A percentile compares a stretch with the other conserved stretches of the same genome.
These are phyloP conservation scores for Torulaspora indica DNA, from an alignment of 805 yeast species.

Conservation along the genomic window DNA sequence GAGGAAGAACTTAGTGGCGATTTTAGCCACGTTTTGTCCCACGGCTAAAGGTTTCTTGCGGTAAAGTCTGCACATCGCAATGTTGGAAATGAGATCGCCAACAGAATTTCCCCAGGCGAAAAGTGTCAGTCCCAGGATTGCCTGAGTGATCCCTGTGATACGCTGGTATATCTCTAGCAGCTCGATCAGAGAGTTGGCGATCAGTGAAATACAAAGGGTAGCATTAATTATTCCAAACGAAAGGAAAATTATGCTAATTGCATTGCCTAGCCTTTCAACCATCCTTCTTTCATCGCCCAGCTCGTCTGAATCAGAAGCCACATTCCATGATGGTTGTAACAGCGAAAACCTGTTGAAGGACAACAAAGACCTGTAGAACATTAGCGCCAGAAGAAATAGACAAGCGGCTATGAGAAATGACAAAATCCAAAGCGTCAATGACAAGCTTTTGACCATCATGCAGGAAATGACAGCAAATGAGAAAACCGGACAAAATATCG, in stretches of 20 bases:
- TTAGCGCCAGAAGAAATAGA: slow-evolving; percentile 11
- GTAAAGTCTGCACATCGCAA: slow-evolving; percentile 66
- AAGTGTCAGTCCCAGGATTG: slow-evolving; percentile 82
- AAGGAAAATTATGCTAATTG: slow-evolving; percentile 16
- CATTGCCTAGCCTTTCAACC: slow-evolving; percentile 18
- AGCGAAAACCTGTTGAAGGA: slow-evolving; percentile 25
- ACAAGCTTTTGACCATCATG: slow-evolving; percentile 12
- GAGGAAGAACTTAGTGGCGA: slow-evolving; percentile 62
- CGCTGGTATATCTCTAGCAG: slow-evolving; percentile 34
- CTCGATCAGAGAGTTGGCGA: slow-evolving; percentile 36
- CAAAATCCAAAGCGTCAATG: slow-evolving; percentile 15
- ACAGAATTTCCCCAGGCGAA: slow-evolving; percentile 92
- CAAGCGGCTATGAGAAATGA: slow-evolving; percentile 11
- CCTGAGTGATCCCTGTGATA: slow-evolving; percentile 55
- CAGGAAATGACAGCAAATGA: slow-evolving; percentile 20
- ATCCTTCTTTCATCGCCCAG: slow-evolving; percentile 17
- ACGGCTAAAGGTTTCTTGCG: slow-evolving; percentile 25
- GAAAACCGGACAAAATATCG: slow-evolving; percentile 33
- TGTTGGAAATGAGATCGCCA: slow-evolving; percentile 84
- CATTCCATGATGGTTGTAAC: slow-evolving; percentile 10
- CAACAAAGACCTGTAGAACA: slow-evolving; percentile 17
- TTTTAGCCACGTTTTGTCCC: slow-evolving; percentile 13
- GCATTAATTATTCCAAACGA: slow-evolving; percentile 32
- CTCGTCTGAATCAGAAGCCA: slow-evolving; percentile 8
- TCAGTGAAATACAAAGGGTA: slow-evolving; percentile 33